Percentiles rank a stretch among this genome's conserved stretches.
Evolutionary conservation across 1,284 basidiomycete genomes (phyloP).

Genomic region (Somion occarium): DNA sequence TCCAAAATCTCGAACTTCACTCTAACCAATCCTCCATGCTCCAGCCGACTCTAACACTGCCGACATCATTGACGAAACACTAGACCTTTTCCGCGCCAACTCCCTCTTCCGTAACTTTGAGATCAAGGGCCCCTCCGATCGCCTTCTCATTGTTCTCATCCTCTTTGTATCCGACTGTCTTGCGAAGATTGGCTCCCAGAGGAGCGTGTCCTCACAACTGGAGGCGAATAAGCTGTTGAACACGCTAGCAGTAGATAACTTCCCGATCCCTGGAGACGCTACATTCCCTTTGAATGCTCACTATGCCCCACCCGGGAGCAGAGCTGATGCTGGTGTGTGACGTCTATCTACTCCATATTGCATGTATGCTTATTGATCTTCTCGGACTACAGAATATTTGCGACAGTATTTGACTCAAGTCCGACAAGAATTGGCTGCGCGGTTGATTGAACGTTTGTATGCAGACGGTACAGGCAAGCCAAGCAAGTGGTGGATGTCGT

Average conservation of each 20-base stretch:
- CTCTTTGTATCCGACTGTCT: constrained; percentile 98
- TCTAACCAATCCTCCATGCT: background rate
- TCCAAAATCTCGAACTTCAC: constrained; percentile 4
- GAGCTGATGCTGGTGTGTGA: constrained; percentile 78
- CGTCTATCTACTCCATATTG: background rate
- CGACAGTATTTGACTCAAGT: constrained; percentile 91
- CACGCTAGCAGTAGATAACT: constrained; percentile 89
- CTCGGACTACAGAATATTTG: constrained; percentile 61
- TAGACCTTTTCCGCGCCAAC: constrained; percentile 98
- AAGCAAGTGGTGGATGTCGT: constrained; percentile 99
- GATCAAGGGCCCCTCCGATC: constrained; percentile 97
- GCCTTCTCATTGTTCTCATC: constrained; percentile 95
- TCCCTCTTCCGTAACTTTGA: constrained; percentile 99
- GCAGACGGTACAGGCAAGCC: constrained; percentile 83
- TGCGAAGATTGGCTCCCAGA: constrained; percentile 73
- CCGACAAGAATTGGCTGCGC: constrained; percentile 84
- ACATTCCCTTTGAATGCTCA: constrained; percentile 92
- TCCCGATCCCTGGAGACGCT: constrained; percentile 94
- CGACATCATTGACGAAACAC: constrained; percentile 95
- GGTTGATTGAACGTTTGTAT: constrained; percentile 88
- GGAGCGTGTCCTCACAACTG: constrained; percentile 66
- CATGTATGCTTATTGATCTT: constrained; percentile 5
- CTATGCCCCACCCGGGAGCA: constrained; percentile 77
- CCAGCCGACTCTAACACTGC: constrained; percentile 72
- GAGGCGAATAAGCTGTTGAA: constrained; percentile 89